Evolutionary conservation across 768 basidiomycete species (phyloP), one percentile per base, ranked within the genome.

Genomic region (Thelephora aurantiotincta): DNA sequence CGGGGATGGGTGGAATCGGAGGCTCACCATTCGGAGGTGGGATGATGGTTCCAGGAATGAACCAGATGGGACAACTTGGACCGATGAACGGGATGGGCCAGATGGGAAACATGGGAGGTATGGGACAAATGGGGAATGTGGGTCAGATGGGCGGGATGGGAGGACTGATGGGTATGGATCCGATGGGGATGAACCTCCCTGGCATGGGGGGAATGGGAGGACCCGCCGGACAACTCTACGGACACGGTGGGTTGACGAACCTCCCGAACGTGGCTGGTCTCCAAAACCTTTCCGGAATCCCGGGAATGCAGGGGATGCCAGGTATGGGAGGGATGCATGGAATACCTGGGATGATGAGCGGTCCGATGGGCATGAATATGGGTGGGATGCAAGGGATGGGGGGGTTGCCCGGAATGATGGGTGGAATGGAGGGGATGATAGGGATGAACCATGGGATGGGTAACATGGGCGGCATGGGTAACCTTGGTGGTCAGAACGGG

Each of bases 281-380:
- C 0, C 63, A 67, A 60, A 60, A 61, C n/a, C 54, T 52, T 20
- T 64, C 67, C 4, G 69, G 67, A 7, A 74, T 75, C 66, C 63
- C 63, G 57, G 67, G 69, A 57, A 70, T 59, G 56, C 51, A 46
- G 34, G 48, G 49, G 1, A 57, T 58, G 55, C 44, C 35, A 35
- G 54, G 55, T 35, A 66, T 64, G 55, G 62, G 58, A 43, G 50
- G 50, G 7, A 53, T 52, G 51, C 30, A 41, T 30, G 26, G 50
- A 3, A 53, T 52, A 48, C 30, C 23, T 30, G 26, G 13, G n/a
- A 44, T 48, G 47, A 16, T 19, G 16, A 18, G 50, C n/a, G n/a
- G 26, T 30, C 26, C 26, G 9, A 4, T 30, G 26, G 26, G 26
- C 26, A 30, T 30, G 26, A 30, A 30, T 30, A 30, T 30, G 26